Percentiles rank a stretch among this genome's conserved stretches.
These are phyloP conservation scores for Pilobolus umbonatus DNA, from an alignment of 192 early-diverging fungal species.

Conservation along the genomic window DNA sequence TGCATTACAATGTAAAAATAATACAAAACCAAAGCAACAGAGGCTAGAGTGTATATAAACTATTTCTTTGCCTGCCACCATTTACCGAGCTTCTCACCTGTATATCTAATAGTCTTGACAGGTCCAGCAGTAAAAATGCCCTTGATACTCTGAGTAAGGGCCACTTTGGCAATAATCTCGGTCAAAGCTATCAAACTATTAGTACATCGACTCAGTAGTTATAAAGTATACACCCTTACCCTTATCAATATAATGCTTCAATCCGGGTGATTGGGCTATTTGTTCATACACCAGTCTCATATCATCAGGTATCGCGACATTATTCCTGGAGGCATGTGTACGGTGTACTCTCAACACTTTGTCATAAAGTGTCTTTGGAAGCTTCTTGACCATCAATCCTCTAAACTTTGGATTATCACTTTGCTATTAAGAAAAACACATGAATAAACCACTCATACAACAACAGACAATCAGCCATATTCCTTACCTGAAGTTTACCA, in stretches of 20 bases:
- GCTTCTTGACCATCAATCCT: conserved; percentile 67
- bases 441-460: not conserved
- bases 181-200: conserved; percentile 20
- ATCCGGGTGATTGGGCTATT: conserved; percentile 34
- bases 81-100: conserved; percentile 51
- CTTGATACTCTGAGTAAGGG: conserved; percentile 87
- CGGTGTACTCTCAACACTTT: conserved; percentile 43
- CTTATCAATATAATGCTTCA: conserved; percentile 39
- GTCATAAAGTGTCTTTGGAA: conserved; percentile 75
- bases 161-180: conserved; percentile 53
- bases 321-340: conserved; percentile 17
- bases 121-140: conserved; percentile 88
- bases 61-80: conserved; percentile 45
- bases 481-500: conserved; percentile 22
- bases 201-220: conserved; percentile 29
- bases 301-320: conserved; percentile 19
- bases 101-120: conserved; percentile 57
- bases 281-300: conserved; percentile 37
- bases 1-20: not conserved
- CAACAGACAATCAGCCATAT: too few relatives aligned
- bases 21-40: conserved; percentile 3
- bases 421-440: conserved; percentile 63
- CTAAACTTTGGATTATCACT: conserved; percentile 57
- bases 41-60: not conserved
- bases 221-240: conserved; percentile 32